A percentile compares a stretch with the other conserved stretches of the same genome.
phyloP scores from a whole-genome alignment of 148 eudicot species.

The Chenopodium berlandieri region DNA sequence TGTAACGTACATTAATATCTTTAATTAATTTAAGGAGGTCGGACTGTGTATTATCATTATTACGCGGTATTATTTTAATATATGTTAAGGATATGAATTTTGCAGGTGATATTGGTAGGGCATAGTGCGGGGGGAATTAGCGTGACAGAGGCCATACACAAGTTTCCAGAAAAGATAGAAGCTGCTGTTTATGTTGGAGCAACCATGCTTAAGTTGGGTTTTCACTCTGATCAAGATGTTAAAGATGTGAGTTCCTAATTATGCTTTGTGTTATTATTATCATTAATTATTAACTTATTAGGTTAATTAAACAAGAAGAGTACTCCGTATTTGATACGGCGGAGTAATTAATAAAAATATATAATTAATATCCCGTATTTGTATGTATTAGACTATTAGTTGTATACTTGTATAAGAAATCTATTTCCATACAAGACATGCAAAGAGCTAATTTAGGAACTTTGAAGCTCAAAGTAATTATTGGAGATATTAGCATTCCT shows the following conservation, averaged over 20 bases:
- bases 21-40: no score
- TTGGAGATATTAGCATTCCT: no score
- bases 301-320: background rate
- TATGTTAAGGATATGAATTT: background rate
- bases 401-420: no score
- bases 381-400: no score
- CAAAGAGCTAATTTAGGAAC: no score
- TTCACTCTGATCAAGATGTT: conserved; percentile 44
- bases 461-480: no score
- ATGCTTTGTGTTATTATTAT: background rate
- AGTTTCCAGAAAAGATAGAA: conserved; percentile 53
- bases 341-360: no score
- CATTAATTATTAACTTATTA: background rate
- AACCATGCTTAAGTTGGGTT: conserved; percentile 70
- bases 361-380: no score
- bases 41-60: no score
- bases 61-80: background rate
- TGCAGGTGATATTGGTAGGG: conserved; percentile 82
- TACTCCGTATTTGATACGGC: background rate
- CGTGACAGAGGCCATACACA: conserved; percentile 59
- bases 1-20: no score
- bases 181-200: conserved; percentile 67
- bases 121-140: conserved; percentile 92
- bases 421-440: no score
- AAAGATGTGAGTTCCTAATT: conserved; percentile 46